Conservation (phyloP, 2,329 filamentous ascomycete species). For the Mariannaea sp. region DNA sequence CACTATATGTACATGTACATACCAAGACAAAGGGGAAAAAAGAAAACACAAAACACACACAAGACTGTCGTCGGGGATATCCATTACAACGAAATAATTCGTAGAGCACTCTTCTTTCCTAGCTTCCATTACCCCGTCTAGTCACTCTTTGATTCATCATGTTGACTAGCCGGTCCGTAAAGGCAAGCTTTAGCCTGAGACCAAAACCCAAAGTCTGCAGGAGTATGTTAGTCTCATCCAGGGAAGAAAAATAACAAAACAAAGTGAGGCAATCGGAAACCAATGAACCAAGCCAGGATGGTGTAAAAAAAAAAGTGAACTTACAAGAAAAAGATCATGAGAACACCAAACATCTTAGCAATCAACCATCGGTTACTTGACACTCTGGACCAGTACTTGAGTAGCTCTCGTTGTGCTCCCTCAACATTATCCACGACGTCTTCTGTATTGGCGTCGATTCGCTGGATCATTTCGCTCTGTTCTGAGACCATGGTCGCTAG, state of each 20-base stretch:
- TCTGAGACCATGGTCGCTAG: constrained; percentile 96
- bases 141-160: constrained; percentile 21
- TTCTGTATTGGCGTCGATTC: constrained; percentile 96
- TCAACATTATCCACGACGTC: constrained; percentile 99
- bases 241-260: background rate
- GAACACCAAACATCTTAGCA: constrained; percentile 76
- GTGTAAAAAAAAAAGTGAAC: constrained; percentile 35
- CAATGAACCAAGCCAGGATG: background rate
- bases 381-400: constrained; percentile 96
- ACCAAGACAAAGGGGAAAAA: constrained; percentile 24
- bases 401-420: constrained; percentile 88
- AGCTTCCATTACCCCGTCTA: background rate
- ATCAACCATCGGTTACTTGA: constrained; percentile 95
- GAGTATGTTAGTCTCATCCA: constrained; percentile 18
- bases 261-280: background rate
- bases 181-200: constrained; percentile 41
- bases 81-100: constrained; percentile 36
- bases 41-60: too few relatives aligned
- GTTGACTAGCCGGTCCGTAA: constrained; percentile 6
- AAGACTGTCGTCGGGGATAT: constrained; percentile 28
- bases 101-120: constrained; percentile 17
- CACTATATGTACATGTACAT: constrained; percentile 32
- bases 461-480: constrained; percentile 96
- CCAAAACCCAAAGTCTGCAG: constrained; percentile 47
- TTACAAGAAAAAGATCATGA: constrained; percentile 90